Evolutionary conservation across 192 early-diverging fungal species (phyloP).

Genomic region (Umbelopsis vinacea): DNA sequence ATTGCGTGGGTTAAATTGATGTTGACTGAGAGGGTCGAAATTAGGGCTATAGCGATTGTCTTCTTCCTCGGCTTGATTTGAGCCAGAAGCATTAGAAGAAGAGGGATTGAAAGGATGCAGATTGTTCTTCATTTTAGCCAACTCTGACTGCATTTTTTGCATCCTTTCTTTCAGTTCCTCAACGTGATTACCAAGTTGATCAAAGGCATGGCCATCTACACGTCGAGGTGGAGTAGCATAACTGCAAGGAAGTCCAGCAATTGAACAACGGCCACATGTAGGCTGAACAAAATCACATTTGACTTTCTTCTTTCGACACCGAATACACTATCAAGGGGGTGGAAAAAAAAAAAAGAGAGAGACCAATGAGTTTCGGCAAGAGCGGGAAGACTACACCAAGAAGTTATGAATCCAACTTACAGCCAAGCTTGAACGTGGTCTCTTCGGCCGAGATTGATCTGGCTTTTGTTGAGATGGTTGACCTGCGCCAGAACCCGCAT

Average conservation of each 20-base stretch:
- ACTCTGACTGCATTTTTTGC: constrained; percentile 47
- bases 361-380: constrained; percentile 6
- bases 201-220: constrained; percentile 49
- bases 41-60: constrained; percentile 20
- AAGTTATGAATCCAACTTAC: constrained; percentile 25
- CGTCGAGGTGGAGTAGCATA: constrained; percentile 47
- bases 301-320: constrained; percentile 50
- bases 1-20: constrained; percentile 12
- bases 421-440: constrained; percentile 44
- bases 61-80: constrained; percentile 11
- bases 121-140: constrained; percentile 46
- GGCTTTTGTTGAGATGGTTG: constrained; percentile 24
- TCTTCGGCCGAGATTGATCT: constrained; percentile 37
- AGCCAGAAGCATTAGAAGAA: not conserved
- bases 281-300: constrained; percentile 52
- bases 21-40: constrained; percentile 21
- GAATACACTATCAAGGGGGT: constrained; percentile 37
- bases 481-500: constrained; percentile 12
- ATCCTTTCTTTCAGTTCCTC: constrained; percentile 50
- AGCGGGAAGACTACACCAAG: not conserved
- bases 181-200: constrained; percentile 46
- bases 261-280: constrained; percentile 43
- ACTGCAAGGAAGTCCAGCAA: constrained; percentile 45
- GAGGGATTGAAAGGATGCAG: constrained; percentile 39
- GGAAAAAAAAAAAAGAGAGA: not conserved